Base-by-base conservation (phyloP, 768 basidiomycete genomes). In the Multifurca ochricompacta region DNA sequence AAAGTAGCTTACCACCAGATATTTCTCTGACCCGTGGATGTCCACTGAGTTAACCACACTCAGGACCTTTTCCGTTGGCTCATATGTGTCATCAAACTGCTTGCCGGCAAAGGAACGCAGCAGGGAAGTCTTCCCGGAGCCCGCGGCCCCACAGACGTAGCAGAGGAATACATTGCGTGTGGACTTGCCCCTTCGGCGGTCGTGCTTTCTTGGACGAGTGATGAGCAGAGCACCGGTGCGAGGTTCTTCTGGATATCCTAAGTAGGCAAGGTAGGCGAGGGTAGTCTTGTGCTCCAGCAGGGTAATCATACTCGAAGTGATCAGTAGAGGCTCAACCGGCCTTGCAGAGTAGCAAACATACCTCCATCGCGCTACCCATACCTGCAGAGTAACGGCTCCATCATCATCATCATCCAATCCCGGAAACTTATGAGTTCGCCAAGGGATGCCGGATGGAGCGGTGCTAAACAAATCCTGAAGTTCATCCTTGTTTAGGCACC, bases 301-400 rank as follows among this genome's bases (percentile, higher is more conserved):
- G 0, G 95, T 99, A 1, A 93, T 94, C 94, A 98, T 96, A 66
- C 94, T 97, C 58, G 35, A 42, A 23, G 35, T 31, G 40, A 36
- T 46, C 25, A 36, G 40, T 13, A 10, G 9, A 36, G 9, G 27
- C 23, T 23, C 19, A 11, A 27, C 16, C n/a, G 16, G 23, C 7
- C 7, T n/a, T 10, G 21, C 11, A 14, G 23, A 18, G 16, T 25
- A 45, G 30, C 18, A 21, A 68, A 76, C 60, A 48, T 28, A 92
- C 93, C 91, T 95, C 95, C 95, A 99, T 66, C 96, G 94, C 18
- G 95, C 95, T 25, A 98, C 72, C 95, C 95, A 99, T 1, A 92
- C 91, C 71, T 97, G 94, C 40, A 99, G 70, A n/a, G 94, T 97
- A 16, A 97, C 88, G 27, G 89, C 83, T 10, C 91, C 92, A 9